These are phyloP conservation scores for Singerocomus rubriflavus DNA, from an alignment of 1,284 basidiomycete genomes.

Conservation along the genomic window DNA sequence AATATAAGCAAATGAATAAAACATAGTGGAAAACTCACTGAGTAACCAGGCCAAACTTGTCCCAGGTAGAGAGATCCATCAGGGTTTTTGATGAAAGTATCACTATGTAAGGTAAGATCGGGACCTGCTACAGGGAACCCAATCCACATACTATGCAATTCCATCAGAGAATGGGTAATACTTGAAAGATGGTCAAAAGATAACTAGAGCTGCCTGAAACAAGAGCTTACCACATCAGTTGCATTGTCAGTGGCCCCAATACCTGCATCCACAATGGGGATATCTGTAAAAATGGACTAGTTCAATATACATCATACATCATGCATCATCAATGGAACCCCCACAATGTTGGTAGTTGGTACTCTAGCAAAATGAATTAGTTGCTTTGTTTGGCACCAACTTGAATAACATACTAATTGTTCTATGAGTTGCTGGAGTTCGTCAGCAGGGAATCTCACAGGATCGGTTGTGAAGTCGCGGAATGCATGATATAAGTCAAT, in stretches of 20 bases:
- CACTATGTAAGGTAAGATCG: conserved; percentile 34
- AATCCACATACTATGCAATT: conserved; percentile 34
- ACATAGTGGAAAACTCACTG: conserved; percentile 28
- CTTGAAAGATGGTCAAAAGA: conserved; percentile 26
- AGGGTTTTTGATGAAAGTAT: conserved; percentile 64
- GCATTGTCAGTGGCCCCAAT: conserved; percentile 38
- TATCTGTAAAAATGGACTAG: conserved; percentile 29
- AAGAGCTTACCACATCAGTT: conserved; percentile 38
- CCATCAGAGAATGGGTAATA: conserved; percentile 48
- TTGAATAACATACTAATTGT: conserved; percentile 47
- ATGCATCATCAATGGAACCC: neutral
- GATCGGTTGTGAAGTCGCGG: conserved; percentile 69
- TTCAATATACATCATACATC: neutral
- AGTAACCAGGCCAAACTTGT: conserved; percentile 59
- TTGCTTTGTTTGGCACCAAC: neutral
- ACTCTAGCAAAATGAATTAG: conserved; percentile 19
- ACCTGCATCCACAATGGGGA: conserved; percentile 43
- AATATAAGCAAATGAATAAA: neutral
- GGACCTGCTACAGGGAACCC: neutral
- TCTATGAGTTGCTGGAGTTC: conserved; percentile 62
- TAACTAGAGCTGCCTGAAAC: neutral
- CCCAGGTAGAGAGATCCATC: conserved; percentile 66
- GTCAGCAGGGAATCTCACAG: conserved; percentile 56
- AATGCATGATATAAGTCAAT: conserved; percentile 69
- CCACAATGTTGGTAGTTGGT: conserved; percentile 44